Evolutionary conservation across 495 filamentous ascomycete genomes (phyloP).

Genomic region (Talaromyces ruber): DNA sequence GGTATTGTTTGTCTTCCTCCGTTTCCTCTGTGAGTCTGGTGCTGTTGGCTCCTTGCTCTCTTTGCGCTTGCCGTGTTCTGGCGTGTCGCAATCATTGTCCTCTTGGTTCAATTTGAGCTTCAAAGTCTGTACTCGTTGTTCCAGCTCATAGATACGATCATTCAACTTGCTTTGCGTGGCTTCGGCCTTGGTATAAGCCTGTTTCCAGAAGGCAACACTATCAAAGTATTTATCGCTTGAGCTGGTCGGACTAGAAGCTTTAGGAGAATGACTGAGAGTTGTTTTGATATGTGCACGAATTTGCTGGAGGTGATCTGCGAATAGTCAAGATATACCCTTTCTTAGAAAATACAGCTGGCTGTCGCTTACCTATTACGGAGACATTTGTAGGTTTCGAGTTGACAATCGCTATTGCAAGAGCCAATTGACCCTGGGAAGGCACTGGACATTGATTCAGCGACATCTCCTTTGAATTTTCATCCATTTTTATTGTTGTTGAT

Average conservation of each 20-base stretch:
- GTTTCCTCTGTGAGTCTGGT: conserved; percentile 12
- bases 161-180: conserved; percentile 34
- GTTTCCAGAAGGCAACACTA: conserved; percentile 41
- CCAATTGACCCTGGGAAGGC: conserved; percentile 28
- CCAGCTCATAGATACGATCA: conserved; percentile 32
- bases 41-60: conserved; percentile 4
- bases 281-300: conserved; percentile 28
- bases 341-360: neutral
- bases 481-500: neutral
- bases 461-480: neutral
- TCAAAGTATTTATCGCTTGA: conserved; percentile 32
- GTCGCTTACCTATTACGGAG: conserved; percentile 25
- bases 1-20: conserved; percentile 12
- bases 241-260: neutral
- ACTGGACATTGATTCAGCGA: neutral
- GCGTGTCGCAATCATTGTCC: neutral
- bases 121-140: conserved; percentile 26
- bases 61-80: conserved; percentile 20
- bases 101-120: conserved; percentile 11
- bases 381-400: conserved; percentile 31
- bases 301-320: conserved; percentile 30
- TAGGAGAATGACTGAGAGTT: conserved; percentile 6
- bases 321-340: neutral
- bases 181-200: conserved; percentile 37
- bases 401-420: conserved; percentile 37